A percentile compares a stretch with the other conserved stretches of the same genome.
Evolutionary conservation across 768 basidiomycete species (phyloP).

Genomic region (Termitomyces sp.): DNA sequence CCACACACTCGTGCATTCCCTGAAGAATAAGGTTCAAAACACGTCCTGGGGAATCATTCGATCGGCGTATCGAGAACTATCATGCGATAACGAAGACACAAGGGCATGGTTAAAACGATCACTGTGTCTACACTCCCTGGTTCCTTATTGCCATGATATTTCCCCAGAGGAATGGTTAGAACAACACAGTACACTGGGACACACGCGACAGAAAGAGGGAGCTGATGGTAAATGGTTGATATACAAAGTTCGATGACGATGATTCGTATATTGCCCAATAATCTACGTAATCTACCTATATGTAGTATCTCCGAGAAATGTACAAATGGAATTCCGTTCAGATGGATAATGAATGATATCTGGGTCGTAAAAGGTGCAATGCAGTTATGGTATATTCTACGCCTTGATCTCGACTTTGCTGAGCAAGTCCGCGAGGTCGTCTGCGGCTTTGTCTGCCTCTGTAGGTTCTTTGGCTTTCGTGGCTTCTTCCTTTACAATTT

Average conservation of each 20-base stretch:
- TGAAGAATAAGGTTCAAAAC: conserved; percentile 49
- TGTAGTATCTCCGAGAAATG: not conserved
- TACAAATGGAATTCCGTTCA: conserved; percentile 1
- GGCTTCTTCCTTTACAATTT: conserved; percentile 15
- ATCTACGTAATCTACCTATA: conserved; percentile 1
- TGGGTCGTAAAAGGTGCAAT: not conserved
- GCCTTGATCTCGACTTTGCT: conserved; percentile 55
- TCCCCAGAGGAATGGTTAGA: conserved; percentile 55
- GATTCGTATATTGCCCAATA: not conserved
- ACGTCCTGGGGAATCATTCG: conserved; percentile 61
- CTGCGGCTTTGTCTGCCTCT: conserved; percentile 31
- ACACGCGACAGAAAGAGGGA: conserved; percentile 56
- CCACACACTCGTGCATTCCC: conserved; percentile 35
- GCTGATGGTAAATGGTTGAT: conserved; percentile 58
- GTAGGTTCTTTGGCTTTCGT: conserved; percentile 21
- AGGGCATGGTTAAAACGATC: conserved; percentile 45
- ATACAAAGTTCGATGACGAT: conserved; percentile 40
- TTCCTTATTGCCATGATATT: conserved; percentile 22
- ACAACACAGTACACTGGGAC: conserved; percentile 35
- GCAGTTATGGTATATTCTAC: conserved; percentile 1
- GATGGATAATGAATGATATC: not conserved
- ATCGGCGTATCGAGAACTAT: conserved; percentile 60
- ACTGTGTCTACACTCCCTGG: conserved; percentile 40
- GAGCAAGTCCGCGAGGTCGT: conserved; percentile 64
- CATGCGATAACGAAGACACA: conserved; percentile 36